A percentile compares a stretch with the other conserved stretches of the same genome.
Evolutionary conservation across 2,329 filamentous ascomycete species (phyloP).

Genomic region (Fusarium papillatum): DNA sequence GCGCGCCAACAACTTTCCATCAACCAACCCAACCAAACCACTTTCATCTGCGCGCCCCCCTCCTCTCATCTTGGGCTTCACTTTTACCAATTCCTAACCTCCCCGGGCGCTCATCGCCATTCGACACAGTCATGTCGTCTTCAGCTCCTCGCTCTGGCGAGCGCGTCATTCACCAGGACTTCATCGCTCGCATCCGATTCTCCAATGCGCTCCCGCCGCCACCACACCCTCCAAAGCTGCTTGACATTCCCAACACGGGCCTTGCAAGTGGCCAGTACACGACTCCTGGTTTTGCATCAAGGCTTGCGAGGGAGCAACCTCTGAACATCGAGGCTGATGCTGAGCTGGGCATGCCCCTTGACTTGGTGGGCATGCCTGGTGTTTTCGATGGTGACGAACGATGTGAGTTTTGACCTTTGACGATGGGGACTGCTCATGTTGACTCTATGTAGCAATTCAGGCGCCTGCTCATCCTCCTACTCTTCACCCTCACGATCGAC

Average conservation of each 20-base stretch:
- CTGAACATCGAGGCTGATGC: conserved; percentile 98
- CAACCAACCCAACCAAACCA: conserved; percentile 19
- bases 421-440: conserved; percentile 8
- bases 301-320: conserved; percentile 90
- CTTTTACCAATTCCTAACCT: background rate
- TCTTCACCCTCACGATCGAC: conserved; percentile 86
- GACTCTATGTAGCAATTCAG: conserved; percentile 77
- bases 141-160: conserved; percentile 59
- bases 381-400: conserved; percentile 96
- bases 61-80: conserved; percentile 4
- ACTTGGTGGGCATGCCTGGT: conserved; percentile 93
- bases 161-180: conserved; percentile 88
- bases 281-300: conserved; percentile 89
- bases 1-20: conserved; percentile 31
- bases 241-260: conserved; percentile 96
- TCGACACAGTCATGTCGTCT: conserved; percentile 34
- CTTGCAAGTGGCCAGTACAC: conserved; percentile 91
- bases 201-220: conserved; percentile 96
- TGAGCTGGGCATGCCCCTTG: conserved; percentile 97
- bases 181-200: conserved; percentile 95
- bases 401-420: conserved; percentile 66
- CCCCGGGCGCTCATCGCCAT: conserved; percentile 27
- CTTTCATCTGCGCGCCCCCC: conserved; percentile 10
- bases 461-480: conserved; percentile 78
- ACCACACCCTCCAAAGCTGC: conserved; percentile 93